Percentiles rank a stretch among this genome's conserved stretches.
Evolutionary conservation across 345 rosid species (phyloP).

Genomic region (Camelina sativa): DNA sequence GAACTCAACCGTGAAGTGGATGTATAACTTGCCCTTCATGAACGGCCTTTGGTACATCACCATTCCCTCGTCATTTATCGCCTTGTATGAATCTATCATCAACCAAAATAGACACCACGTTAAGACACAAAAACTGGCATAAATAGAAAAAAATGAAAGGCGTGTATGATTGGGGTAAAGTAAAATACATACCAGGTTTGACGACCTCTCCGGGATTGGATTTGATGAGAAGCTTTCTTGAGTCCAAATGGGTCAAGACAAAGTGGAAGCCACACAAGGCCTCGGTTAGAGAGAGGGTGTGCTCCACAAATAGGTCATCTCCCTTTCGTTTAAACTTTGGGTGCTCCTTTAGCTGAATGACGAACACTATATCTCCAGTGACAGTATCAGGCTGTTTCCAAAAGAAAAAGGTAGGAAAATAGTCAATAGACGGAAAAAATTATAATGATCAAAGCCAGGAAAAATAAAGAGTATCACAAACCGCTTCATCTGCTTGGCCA

Average conservation of each 20-base stretch:
- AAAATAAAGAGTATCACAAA: constrained; percentile 33
- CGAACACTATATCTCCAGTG: constrained; percentile 85
- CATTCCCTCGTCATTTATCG: constrained; percentile 93
- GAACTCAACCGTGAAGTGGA: constrained; percentile 87
- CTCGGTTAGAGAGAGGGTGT: constrained; percentile 76
- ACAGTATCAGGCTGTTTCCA: constrained; percentile 80
- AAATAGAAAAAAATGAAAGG: background rate
- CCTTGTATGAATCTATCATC: constrained; percentile 70
- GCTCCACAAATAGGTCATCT: constrained; percentile 85
- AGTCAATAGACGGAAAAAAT: background rate
- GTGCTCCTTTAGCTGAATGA: constrained; percentile 91
- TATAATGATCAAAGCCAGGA: background rate
- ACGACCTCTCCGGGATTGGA: constrained; percentile 83
- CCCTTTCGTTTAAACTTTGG: constrained; percentile 85
- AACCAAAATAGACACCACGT: background rate
- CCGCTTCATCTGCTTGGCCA: constrained; percentile 95
- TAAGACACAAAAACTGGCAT: background rate
- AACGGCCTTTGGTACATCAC: constrained; percentile 73
- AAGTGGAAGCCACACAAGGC: constrained; percentile 94
- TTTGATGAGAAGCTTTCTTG: constrained; percentile 88
- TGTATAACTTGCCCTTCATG: constrained; percentile 91
- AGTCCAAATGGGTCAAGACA: constrained; percentile 74
- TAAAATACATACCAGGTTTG: constrained; percentile 68
- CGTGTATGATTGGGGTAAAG: background rate
- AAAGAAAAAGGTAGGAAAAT: constrained; percentile 3